Conservation (phyloP, 2,329 filamentous ascomycete genomes). For the Monosporascus sp. region DNA sequence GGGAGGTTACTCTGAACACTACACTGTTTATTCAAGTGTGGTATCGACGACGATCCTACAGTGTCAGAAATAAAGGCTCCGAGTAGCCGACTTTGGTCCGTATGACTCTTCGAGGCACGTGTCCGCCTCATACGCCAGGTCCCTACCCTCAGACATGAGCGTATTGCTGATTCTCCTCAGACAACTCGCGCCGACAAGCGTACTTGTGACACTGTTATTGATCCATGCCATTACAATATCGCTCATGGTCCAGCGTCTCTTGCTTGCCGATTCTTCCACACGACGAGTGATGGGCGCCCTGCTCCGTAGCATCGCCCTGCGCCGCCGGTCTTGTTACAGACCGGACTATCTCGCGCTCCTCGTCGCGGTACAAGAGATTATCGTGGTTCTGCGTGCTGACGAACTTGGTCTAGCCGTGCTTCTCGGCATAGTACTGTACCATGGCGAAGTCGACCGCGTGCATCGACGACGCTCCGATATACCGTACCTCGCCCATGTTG, state of each 20-base stretch:
- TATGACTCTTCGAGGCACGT: conserved; percentile 51
- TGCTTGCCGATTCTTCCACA: conserved; percentile 30
- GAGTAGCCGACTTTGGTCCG: too few species aligned
- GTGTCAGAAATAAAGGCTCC: too few species aligned
- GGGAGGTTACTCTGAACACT: too few species aligned
- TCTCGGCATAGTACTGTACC: conserved; percentile 42
- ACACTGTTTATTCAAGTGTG: too few species aligned
- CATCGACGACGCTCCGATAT: conserved; percentile 39
- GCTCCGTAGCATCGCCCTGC: conserved; percentile 31
- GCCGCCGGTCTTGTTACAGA: conserved; percentile 52
- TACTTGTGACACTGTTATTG: conserved; percentile 37
- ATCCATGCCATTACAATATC: conserved; percentile 55
- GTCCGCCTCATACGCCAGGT: conserved; percentile 47
- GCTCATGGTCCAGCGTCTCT: conserved; percentile 51
- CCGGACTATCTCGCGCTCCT: too few species aligned
- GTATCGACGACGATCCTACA: too few species aligned
- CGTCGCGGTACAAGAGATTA: too few species aligned
- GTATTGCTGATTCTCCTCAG: conserved; percentile 51
- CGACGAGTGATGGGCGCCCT: conserved; percentile 22
- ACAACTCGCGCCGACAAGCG: conserved; percentile 37
- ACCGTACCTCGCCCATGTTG: conserved; percentile 48
- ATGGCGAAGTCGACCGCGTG: conserved; percentile 38
- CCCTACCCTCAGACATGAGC: conserved; percentile 32
- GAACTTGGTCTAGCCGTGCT: conserved; percentile 53
- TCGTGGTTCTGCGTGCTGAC: conserved; percentile 55